Base-by-base conservation (phyloP, 208 protist genomes). In the Porcisia deanei region DNA sequence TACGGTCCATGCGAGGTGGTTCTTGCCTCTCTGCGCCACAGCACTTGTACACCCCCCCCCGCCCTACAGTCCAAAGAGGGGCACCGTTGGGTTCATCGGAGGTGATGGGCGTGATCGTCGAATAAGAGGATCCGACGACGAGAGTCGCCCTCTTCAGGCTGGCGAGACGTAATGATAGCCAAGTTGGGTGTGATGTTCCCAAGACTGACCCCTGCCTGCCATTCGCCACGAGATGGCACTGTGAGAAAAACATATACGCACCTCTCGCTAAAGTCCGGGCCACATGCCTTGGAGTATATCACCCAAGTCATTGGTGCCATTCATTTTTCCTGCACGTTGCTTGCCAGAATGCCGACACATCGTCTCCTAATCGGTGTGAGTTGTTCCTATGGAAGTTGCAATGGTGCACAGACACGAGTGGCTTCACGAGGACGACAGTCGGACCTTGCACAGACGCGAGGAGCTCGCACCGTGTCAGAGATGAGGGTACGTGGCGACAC, bases 131-230 rank as follows among this genome's bases (percentile, higher is more conserved):
- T n/a, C 55, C n/a, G 16, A 88, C 43, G 52, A 86, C 80, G 43
- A 88, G 25, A 4, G 73, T 88, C 43, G 82, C 70, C 30, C 2
- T 81, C 81, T 54, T 88, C 81, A 9, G 76, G 43, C 59, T 84
- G 76, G 3, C 53, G 63, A 58, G 84, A 87, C 1, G 54, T 66
- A 12, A 76, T 73, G 20, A 84, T 79, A 3, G 81, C 73, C 7
- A 83, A 53, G 18, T 60, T 57, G 45, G 49, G 37, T 43, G 71
- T 59, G 9, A 83, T 73, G 0, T 61, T 61, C 20, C 61, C 65
- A 45, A 74, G n/a, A 45, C 61, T 60, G n/a, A 55, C 25, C 6
- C 55, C 41, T 49, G 30, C 30, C 73, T 81, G 18, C 71, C 22
- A 52, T 73, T 45, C 9, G 54, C 65, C n/a, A 86, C 10, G 1